Evolutionary conservation across 1,139 yeast genomes (phyloP).

Genomic region (Wickerhamomyces sp.): DNA sequence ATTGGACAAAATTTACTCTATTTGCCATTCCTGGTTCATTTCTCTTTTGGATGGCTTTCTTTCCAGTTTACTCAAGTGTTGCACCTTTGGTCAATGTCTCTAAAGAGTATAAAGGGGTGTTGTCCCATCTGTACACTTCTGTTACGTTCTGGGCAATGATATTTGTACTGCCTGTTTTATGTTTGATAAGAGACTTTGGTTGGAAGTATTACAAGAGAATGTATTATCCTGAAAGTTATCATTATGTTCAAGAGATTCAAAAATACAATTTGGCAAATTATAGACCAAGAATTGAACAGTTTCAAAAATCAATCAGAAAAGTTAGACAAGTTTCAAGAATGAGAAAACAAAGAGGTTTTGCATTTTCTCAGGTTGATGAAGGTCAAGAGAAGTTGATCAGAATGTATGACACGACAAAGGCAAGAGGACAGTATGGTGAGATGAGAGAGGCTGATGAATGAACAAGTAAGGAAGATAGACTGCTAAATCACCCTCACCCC

Average conservation of each 20-base stretch:
- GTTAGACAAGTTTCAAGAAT: conserved; percentile 97
- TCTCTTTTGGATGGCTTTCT: conserved; percentile 73
- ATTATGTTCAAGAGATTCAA: conserved; percentile 94
- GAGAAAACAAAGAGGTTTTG: conserved; percentile 98
- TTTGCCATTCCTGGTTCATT: conserved; percentile 95
- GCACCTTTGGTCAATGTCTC: conserved; percentile 86
- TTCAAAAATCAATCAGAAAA: conserved; percentile 94
- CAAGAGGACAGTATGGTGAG: conserved; percentile 51
- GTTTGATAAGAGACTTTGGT: conserved; percentile 79
- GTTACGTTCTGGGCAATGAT: conserved; percentile 81
- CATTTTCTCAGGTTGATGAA: conserved; percentile 91
- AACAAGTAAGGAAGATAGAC: too few relatives aligned
- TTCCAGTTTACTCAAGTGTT: conserved; percentile 80
- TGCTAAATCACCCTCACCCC: too few relatives aligned
- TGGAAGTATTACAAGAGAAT: conserved; percentile 95
- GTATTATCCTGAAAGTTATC: conserved; percentile 88
- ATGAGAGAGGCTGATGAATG: conserved; percentile 33
- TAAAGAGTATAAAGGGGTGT: conserved; percentile 76
- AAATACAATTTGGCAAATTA: conserved; percentile 91
- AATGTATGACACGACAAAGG: conserved; percentile 85
- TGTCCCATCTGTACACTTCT: conserved; percentile 71
- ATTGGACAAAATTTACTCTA: conserved; percentile 93
- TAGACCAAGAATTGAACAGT: conserved; percentile 92
- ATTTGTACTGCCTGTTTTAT: conserved; percentile 68
- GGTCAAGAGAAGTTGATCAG: conserved; percentile 90